Evolutionary conservation across 768 basidiomycete species (phyloP), one percentile per base, ranked within the genome.

Genomic region (Lentinula raphanica): DNA sequence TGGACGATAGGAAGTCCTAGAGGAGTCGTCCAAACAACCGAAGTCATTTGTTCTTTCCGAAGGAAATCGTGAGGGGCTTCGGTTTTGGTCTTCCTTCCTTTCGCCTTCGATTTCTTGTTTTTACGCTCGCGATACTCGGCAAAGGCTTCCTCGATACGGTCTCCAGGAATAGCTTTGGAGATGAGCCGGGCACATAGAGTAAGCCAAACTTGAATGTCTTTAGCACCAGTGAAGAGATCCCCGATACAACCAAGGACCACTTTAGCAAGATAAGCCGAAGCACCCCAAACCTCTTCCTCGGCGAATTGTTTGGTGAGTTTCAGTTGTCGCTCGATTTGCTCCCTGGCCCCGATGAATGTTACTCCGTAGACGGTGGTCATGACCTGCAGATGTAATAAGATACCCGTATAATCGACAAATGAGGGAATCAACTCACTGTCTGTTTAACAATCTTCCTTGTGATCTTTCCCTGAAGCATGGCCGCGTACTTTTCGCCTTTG

Each of bases 341-440:
- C 92, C 42, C 93, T 83, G 21, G 97, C 97, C 35, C 97, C 97
- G 55, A 98, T 75, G 72, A 87, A 95, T 0, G 97, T 99, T 15
- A 99, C 95, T 21, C 97, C 96, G 68, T 98, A 98, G 32, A 98
- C 96, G 2, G 96, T 98, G 0, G 96, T 99, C 97, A 99, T 99
- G 62, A 98, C 92, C 87, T 89, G 61, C 2, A 23, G 11, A 5
- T 5, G 46, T 5, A 17, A 49, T 35, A 19, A 36, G 57, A 40
- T 58, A 56, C 36, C 32, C 58, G 32, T 21, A 46, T 35, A 27
- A 48, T 31, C 11, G 45, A 12, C 21, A 23, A 32, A 2, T 49
- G 1, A n/a, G 32, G 32, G 55, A 42, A 53, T 3, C 15, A 15
- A 74, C 83, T 48, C 38, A 90, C 92, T 23, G 97, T 98, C 76